A percentile compares a stretch with the other conserved stretches of the same genome.
phyloP scores from a whole-genome alignment of 176 grass and related monocot genomes.

The Bonia amplexicaulis region DNA sequence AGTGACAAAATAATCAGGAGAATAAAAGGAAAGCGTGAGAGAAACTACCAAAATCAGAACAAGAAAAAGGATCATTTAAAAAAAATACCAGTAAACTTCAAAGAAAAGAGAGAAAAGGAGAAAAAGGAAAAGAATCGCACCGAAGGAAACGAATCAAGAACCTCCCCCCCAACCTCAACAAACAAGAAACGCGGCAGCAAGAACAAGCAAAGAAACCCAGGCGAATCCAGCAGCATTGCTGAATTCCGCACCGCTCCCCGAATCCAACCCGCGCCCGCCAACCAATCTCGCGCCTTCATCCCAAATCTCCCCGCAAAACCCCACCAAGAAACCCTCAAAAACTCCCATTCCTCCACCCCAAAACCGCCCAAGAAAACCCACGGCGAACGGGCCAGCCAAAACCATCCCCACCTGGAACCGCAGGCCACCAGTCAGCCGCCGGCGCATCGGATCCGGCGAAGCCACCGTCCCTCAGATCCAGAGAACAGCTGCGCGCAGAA shows the following conservation, averaged over 20 bases:
- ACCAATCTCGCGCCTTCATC: not conserved
- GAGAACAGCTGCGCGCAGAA: not conserved
- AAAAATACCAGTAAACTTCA: not conserved
- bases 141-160: not conserved
- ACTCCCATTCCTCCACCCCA: not conserved
- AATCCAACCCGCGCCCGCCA: not conserved
- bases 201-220: not conserved
- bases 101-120: too few relatives aligned
- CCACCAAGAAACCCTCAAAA: not conserved
- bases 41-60: not conserved
- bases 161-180: not conserved
- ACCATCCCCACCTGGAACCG: not conserved
- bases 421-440: not conserved
- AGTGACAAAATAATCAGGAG: not conserved
- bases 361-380: not conserved
- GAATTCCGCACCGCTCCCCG: not conserved
- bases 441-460: not conserved
- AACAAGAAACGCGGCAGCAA: not conserved
- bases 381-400: not conserved
- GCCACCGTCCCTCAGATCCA: slow-evolving; percentile 18
- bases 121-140: not conserved
- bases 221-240: slow-evolving; percentile 31
- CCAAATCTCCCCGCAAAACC: not conserved
- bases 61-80: not conserved
- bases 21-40: not conserved